Base-by-base conservation (phyloP, 331 rosid genomes). In the Pyracantha coccinea region DNA sequence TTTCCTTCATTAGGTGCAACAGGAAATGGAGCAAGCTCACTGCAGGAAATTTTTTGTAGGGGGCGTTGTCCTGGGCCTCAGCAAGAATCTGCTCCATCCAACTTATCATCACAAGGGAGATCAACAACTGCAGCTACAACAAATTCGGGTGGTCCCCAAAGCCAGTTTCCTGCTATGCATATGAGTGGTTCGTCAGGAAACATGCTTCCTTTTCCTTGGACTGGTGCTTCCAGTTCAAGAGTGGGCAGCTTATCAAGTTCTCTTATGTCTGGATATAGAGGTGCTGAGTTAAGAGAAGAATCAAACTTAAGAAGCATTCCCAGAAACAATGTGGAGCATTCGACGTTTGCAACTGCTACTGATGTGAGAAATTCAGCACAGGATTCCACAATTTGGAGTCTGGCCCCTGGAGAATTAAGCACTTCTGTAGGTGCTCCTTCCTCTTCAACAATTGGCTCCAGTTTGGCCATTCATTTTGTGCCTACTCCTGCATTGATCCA, bases 401-500 rank as follows among this genome's bases (percentile, higher is more conserved):
- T 83, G 74, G 79, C 86, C 63, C 69, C 87, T 71, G 83, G 82
- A 78, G 82, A 80, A 70, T 63, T 74, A 4, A 86, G 83, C 89
- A 60, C 77, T 74, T 84, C 89, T 67, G 79, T 84, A 57, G 88
- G 86, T 65, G 73, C 77, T 75, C 92, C 94, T 75, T 78, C 89
- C 65, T n/a, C 84, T 14, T 2, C 90, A 68, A 83, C 90, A 83
- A 68, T 79, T 83, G 89, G 84, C 45, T 82, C 97, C 54, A 83
- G 79, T 79, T 79, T 92, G 59, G 83, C 81, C 78, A 58, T 60
- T 68, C 88, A 72, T 66, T 28, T 85, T 8, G 65, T 80, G 59
- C 80, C 92, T n/a, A 84, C 52, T 76, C 88, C 93, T 50, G 72
- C 89, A 69, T 86, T 86, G 93, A 74, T 75, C 68, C 89, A 82